phyloP scores from a whole-genome alignment of 2,329 filamentous ascomycete species.

The Akanthomyces lecanii region DNA sequence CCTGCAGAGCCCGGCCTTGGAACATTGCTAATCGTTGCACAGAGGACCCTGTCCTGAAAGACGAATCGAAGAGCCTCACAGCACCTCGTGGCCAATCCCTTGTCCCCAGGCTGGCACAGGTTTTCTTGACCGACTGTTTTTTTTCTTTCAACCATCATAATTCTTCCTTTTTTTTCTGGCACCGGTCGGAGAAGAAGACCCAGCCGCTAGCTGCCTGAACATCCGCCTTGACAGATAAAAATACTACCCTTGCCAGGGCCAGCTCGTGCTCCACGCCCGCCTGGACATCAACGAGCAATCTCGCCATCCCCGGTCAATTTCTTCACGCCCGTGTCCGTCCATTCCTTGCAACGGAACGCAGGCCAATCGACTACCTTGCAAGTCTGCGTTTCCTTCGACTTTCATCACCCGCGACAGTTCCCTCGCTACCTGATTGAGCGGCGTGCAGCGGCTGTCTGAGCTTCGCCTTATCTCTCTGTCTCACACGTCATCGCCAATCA shows the following conservation, averaged over 20 bases:
- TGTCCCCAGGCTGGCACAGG: background rate
- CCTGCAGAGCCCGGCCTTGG: background rate
- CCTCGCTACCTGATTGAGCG: background rate
- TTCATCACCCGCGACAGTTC: background rate
- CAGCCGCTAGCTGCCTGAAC: background rate
- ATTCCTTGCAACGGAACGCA: background rate
- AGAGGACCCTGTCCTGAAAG: background rate
- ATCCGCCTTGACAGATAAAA: conserved; percentile 9
- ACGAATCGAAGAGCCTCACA: conserved; percentile 17
- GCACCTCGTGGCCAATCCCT: conserved; percentile 17
- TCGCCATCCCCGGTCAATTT: background rate
- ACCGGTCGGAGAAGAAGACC: background rate
- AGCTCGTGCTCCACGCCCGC: conserved; percentile 6
- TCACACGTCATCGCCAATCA: conserved; percentile 9
- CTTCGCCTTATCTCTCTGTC: conserved; percentile 16
- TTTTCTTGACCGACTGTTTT: conserved; percentile 12
- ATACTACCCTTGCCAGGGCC: conserved; percentile 12
- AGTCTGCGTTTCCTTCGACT: background rate
- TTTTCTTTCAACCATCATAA: background rate
- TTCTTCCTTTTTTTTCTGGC: background rate
- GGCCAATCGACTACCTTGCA: background rate
- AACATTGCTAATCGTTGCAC: background rate
- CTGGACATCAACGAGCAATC: background rate
- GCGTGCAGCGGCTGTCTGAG: background rate
- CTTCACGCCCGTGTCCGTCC: background rate